Evolutionary conservation across 2,329 filamentous ascomycete species (phyloP).

Genomic region (Furcasterigmium sp.): DNA sequence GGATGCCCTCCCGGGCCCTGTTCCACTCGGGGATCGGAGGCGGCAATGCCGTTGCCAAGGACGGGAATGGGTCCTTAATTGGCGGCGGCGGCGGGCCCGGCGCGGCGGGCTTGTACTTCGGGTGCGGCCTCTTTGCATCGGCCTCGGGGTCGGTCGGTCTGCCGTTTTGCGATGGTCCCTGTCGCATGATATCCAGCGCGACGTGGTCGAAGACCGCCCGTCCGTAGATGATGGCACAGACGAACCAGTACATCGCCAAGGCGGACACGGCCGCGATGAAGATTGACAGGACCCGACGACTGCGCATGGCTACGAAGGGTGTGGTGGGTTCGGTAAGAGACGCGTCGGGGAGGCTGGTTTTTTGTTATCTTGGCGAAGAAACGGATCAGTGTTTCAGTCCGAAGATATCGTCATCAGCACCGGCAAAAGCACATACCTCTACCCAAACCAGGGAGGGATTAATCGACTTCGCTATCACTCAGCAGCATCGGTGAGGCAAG

Average conservation of each 20-base stretch:
- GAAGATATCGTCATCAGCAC: no score
- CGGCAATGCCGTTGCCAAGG: constrained; percentile 25
- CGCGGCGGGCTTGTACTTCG: not conserved
- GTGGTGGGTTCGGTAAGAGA: no score
- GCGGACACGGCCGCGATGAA: not conserved
- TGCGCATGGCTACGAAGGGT: not conserved
- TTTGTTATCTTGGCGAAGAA: no score
- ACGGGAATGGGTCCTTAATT: constrained; percentile 36
- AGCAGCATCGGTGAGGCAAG: no score
- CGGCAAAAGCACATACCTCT: no score
- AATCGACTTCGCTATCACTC: no score
- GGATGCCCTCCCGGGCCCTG: constrained; percentile 27
- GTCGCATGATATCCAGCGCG: no score
- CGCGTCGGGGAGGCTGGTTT: no score
- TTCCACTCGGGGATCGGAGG: constrained; percentile 42
- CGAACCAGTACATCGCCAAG: not conserved
- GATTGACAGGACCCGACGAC: not conserved
- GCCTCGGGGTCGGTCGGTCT: not conserved
- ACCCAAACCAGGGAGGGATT: no score
- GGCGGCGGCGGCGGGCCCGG: constrained; percentile 23
- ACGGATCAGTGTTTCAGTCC: no score
- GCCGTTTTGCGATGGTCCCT: no score
- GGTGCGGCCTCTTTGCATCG: not conserved
- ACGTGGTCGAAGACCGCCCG: not conserved
- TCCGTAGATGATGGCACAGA: not conserved